Percentiles rank a stretch among this genome's conserved stretches.
Conservation (phyloP, 164 flowering plant species). For the Annona squamosa region DNA sequence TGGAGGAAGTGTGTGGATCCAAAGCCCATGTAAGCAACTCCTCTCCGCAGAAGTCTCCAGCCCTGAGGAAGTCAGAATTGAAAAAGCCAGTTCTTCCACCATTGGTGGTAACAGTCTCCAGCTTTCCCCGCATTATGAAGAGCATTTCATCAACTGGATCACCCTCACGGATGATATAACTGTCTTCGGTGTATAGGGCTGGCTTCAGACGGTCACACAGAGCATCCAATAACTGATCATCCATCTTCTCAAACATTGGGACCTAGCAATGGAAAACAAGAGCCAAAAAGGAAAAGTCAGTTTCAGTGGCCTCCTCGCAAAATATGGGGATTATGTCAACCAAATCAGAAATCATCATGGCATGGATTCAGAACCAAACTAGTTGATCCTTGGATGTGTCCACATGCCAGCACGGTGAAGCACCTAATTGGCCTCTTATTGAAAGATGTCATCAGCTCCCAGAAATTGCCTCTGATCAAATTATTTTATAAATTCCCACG, state of each 20-base stretch:
- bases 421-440: no score
- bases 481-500: no score
- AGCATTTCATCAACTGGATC: conserved; percentile 96
- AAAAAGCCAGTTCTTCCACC: conserved; percentile 95
- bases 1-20: conserved; percentile 69
- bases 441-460: no score
- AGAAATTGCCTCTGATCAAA: no score
- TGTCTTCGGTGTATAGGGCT: conserved; percentile 64
- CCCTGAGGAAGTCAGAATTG: conserved; percentile 65
- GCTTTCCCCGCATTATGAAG: conserved; percentile 85
- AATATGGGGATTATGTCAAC: no score
- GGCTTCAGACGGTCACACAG: conserved; percentile 92
- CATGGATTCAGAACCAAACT: no score
- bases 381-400: no score
- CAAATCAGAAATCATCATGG: no score
- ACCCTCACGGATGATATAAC: conserved; percentile 82
- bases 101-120: conserved; percentile 67
- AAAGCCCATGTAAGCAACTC: conserved; percentile 96
- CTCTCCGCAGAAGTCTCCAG: conserved; percentile 97
- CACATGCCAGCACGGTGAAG: no score
- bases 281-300: not conserved
- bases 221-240: conserved; percentile 82
- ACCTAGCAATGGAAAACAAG: conserved; percentile 3
- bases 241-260: conserved; percentile 94
- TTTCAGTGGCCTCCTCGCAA: no score